Conservation (phyloP, 148 eudicot species). For the Silene uniflora region DNA sequence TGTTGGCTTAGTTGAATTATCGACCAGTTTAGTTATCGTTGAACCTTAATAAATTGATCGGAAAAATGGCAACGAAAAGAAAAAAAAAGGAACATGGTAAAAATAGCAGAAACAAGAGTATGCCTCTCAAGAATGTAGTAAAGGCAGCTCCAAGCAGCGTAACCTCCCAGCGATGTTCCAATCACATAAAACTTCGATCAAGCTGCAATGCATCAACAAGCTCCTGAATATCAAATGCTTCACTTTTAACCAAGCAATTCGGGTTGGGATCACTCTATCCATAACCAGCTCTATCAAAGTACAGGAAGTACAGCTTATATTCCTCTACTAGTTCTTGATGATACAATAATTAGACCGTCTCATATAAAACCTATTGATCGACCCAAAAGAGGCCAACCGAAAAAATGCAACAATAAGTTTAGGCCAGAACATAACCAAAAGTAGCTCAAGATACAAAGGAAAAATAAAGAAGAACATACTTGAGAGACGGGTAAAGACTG, state of each 20-base stretch:
- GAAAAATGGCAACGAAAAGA: no score
- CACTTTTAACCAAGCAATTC: slow-evolving; percentile 53
- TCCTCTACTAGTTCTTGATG: slow-evolving; percentile 33
- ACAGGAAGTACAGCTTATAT: slow-evolving; percentile 44
- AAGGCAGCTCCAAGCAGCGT: slow-evolving; percentile 15
- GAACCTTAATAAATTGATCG: no score
- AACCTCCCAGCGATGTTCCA: slow-evolving; percentile 47
- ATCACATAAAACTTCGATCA: slow-evolving; percentile 39
- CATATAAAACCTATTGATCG: no score
- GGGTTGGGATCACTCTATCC: slow-evolving; percentile 86
- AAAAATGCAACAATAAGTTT: no score
- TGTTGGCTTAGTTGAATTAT: no score
- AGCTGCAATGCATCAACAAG: slow-evolving; percentile 62
- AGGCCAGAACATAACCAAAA: no score
- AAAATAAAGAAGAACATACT: neutral
- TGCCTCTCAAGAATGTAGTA: neutral
- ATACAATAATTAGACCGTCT: neutral
- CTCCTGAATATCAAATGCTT: slow-evolving; percentile 66
- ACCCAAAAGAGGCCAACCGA: no score
- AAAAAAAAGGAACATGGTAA: neutral
- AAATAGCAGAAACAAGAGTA: no score
- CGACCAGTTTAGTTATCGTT: no score
- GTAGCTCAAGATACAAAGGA: no score
- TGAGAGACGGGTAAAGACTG: neutral
- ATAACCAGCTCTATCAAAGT: slow-evolving; percentile 73